Evolutionary conservation across 2,329 filamentous ascomycete species (phyloP), one percentile per base, ranked within the genome.

Genomic region (Aspergillus glaucus): DNA sequence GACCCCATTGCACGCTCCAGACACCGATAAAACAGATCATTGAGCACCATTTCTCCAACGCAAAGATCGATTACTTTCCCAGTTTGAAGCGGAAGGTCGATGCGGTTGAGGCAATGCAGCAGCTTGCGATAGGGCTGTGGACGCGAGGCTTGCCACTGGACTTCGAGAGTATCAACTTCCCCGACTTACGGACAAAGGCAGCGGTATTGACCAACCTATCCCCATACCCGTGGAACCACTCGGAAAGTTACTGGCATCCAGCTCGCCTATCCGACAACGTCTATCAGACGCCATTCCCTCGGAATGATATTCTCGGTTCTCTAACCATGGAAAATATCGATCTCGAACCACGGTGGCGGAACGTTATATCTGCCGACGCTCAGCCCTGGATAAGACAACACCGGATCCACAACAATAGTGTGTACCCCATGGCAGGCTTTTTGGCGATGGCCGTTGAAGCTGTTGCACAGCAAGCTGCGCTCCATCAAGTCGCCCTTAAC

Each of bases 211-310:
- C 48, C 2, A 60, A 65, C 30, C 48, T 74, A 0, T 76, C 77
- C 1, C 49, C 57, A 0, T 80, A 79, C 48, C 67, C 71, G 0
- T 79, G 76, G 73, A 72, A 79, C 40, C 75, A 78, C 54, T 66
- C 67, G 1, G 65, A 68, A 22, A 49, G 55, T 1, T 66, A 73
- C 52, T 76, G 72, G 62, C 64, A 70, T 19, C 72, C 77, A 50
- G 71, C 73, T 14, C 66, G 74, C 3, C 55, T 75, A 4, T 62
- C 64, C 1, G 52, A 62, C 2, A 72, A 61, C 40, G 51, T 57
- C 9, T 44, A 34, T 2, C 22, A 43, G 17, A 50, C 58, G 43
- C 53, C 53, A 21, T 54, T 55, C 15, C 47, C 52, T 1, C 60
- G 58, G 9, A 62, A 62, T 41, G 62, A 65, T 47, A 46, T 64